Evolutionary conservation across 73 alveolate species (phyloP).

Genomic region (Stentor coeruleus): DNA sequence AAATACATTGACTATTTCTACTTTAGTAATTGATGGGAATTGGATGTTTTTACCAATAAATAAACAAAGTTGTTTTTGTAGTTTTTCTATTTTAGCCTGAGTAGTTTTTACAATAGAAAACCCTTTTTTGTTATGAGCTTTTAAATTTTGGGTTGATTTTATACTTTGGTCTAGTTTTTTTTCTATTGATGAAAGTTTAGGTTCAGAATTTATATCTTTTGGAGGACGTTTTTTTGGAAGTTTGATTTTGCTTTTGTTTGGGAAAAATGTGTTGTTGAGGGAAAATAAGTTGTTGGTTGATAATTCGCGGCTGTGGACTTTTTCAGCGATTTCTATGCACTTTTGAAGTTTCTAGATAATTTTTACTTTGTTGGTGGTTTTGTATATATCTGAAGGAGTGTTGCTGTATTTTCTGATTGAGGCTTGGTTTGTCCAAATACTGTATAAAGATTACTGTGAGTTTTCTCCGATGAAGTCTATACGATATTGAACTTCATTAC

Average conservation of each 20-base stretch:
- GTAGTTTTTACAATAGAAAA: neutral
- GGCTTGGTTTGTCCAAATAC: neutral
- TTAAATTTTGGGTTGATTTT: neutral
- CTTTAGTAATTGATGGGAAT: neutral
- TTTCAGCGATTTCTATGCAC: neutral
- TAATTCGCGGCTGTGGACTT: neutral
- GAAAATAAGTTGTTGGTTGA: neutral
- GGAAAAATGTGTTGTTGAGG: neutral
- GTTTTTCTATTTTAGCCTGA: neutral
- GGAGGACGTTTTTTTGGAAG: neutral
- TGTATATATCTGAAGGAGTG: neutral
- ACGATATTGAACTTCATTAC: neutral
- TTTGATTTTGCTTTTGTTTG: neutral
- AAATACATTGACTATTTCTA: neutral
- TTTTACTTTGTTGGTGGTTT: neutral
- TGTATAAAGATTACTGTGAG: neutral
- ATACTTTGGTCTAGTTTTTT: neutral
- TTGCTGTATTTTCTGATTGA: neutral
- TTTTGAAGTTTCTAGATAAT: neutral
- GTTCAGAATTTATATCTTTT: too few relatives aligned
- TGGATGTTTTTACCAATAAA: too few relatives aligned
- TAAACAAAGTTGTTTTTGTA: neutral
- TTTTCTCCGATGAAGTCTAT: slow-evolving; percentile 12
- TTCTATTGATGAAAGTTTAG: neutral
- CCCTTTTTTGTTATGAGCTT: neutral